Base-by-base conservation (phyloP, 179 eudicot species). In the Heliamphora pulchella region DNA sequence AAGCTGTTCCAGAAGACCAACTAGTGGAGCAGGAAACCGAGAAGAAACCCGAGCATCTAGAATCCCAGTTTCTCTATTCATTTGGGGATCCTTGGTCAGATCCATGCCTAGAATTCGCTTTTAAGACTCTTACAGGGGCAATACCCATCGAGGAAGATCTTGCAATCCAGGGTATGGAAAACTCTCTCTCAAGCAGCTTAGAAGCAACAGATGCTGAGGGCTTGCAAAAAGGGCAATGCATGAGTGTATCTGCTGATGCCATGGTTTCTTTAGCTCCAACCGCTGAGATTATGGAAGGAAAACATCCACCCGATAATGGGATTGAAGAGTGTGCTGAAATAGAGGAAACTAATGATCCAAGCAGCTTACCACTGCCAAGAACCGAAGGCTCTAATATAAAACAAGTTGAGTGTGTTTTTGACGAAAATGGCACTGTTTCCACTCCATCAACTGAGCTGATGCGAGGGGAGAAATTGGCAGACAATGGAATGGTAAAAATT, bases 61-160 rank as follows among this genome's bases (percentile, higher is more conserved):
- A 71, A 15, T 79, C 87, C 7, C 84, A 79, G 17, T 71, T 84
- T 78, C 80, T 81, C 81, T 83, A 84, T 47, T 78, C 89, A 41
- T 80, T 87, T 8, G 81, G 62, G 50, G 80, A 83, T 54, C 67
- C 83, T 55, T 88, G 92, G 90, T 85, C 89, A 18, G 94, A 89
- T 80, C 92, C 94, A 73, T 91, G 94, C 81, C 86, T 91, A 6
- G 94, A 91, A 39, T 91, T 91, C 86, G 94, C 94, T 20, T 85
- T 71, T 61, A 91, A 89, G 80, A 91, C 92, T n/a, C 94, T 91
- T 44, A 91, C 91, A 17, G 94, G 94, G 64, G 85, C 87, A 6
- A 81, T 91, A 66, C 48, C 10, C 17, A 66, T 66, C 13, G 71
- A 11, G 14, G 48, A 66, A 47, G 71, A 31, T 31, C 31, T 31